These are phyloP conservation scores for Isabelozyma gotoi DNA, from an alignment of 805 yeast species.

Conservation along the genomic window DNA sequence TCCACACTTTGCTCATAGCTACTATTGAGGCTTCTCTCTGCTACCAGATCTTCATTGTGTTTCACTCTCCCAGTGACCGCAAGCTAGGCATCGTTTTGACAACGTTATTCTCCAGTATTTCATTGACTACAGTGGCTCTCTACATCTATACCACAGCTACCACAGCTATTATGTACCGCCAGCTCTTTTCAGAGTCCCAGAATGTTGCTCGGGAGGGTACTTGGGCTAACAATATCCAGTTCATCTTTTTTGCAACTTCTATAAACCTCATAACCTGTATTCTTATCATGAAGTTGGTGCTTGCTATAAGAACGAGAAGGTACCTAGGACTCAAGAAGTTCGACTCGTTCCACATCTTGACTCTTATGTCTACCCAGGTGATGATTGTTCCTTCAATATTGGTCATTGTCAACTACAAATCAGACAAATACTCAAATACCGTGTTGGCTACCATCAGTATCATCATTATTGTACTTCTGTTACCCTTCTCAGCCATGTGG, in stretches of 20 bases:
- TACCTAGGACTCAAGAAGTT: slow-evolving; percentile 79
- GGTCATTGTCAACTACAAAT: slow-evolving; percentile 55
- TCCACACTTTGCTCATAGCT: slow-evolving; percentile 59
- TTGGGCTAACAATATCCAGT: slow-evolving; percentile 52
- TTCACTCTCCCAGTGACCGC: slow-evolving; percentile 55
- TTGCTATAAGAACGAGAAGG: slow-evolving; percentile 73
- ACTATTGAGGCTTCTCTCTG: slow-evolving; percentile 65
- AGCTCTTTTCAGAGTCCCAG: slow-evolving; percentile 4
- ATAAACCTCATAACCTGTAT: slow-evolving; percentile 61
- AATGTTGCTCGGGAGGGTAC: slow-evolving; percentile 5
- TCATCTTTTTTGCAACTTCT: slow-evolving; percentile 67
- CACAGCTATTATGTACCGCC: slow-evolving; percentile 35
- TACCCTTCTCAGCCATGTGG: slow-evolving; percentile 89
- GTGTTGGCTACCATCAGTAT: slow-evolving; percentile 53
- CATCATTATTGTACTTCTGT: slow-evolving; percentile 63
- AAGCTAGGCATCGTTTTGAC: slow-evolving; percentile 41
- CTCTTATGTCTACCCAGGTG: slow-evolving; percentile 81
- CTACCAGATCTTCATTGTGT: slow-evolving; percentile 71
- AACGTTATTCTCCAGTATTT: slow-evolving; percentile 40
- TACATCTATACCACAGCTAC: slow-evolving; percentile 54
- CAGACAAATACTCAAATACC: slow-evolving; percentile 24
- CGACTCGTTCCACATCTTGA: slow-evolving; percentile 74
- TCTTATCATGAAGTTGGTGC: slow-evolving; percentile 59
- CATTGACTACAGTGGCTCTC: slow-evolving; percentile 55
- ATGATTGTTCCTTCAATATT: slow-evolving; percentile 75